Base-by-base conservation (phyloP, 192 early-diverging fungal species). In the Podila epigama region DNA sequence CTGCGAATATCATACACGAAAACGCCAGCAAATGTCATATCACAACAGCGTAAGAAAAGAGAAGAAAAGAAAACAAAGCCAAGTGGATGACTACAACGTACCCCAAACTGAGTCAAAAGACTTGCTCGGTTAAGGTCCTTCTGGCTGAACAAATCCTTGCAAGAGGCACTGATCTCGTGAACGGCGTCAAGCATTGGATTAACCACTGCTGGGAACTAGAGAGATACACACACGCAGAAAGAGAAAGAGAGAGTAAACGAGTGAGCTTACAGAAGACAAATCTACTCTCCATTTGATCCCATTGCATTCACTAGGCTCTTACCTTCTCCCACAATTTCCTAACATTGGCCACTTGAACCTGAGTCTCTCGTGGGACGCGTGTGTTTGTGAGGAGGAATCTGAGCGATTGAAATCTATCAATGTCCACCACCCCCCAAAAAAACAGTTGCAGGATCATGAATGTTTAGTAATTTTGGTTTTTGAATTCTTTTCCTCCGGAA, bases 361-460 rank as follows among this genome's bases (percentile, higher is more conserved):
- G 93, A 3, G 98, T 98, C 70, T 94, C 90, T 72, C 96, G 92
- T 34, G 95, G 92, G 7, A 97, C 94, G 20, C 82, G 85, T 0
- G 98, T 97, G 70, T 97, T 94, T 9, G 91, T 94, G n/a, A 99
- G 73, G 1, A 99, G 63, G 57, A 98, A 92, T 2, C 88, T 84
- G 28, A 96, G 60, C 0, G 91, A 82, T 34, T 75, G 80, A 63
- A 90, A 91, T 18, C 88, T 91, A 58, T 0, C 13, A 13, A 20
- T 32, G 13, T 18, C 35, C 27, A 48, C 22, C 10, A 50, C n/a
- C n/a, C n/a, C n/a, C n/a, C 6, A 20, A 25, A 1, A 51, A 12
- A 59, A 33, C 20, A n/a, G n/a, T n/a, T n/a, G n/a, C n/a, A n/a
- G n/a, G 32, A 20, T 32, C 0, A 22, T 62, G 29, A 22, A 18